A percentile compares a stretch with the other conserved stretches of the same genome.
Evolutionary conservation across 352 stramenopile species (phyloP).

Genomic region (Pythium coloratum): DNA sequence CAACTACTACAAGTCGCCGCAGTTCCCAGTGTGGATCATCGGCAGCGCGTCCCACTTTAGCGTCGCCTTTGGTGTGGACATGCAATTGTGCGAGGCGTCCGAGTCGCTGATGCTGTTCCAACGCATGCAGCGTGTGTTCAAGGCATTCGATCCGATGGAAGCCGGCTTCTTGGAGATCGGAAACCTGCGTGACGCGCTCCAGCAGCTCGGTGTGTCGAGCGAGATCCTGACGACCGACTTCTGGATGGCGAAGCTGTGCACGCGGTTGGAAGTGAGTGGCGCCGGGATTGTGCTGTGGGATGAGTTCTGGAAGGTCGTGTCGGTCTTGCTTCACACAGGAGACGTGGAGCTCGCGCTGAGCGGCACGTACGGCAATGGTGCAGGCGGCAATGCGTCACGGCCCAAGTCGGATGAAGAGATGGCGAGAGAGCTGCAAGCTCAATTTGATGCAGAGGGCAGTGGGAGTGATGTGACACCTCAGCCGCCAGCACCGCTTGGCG

Average conservation of each 20-base stretch:
- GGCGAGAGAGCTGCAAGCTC: constrained; percentile 66
- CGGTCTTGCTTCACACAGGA: constrained; percentile 68
- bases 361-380: constrained; percentile 35
- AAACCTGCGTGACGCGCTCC: constrained; percentile 59
- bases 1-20: constrained; percentile 88
- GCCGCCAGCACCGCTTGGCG: not conserved
- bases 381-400: constrained; percentile 7
- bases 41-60: constrained; percentile 90
- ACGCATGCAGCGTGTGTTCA: constrained; percentile 88
- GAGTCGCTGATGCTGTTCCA: constrained; percentile 79
- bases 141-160: constrained; percentile 84
- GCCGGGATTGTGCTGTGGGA: constrained; percentile 92
- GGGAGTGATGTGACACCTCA: not conserved
- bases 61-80: constrained; percentile 80
- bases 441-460: constrained; percentile 61
- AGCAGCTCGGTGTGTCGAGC: constrained; percentile 57
- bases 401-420: constrained; percentile 71
- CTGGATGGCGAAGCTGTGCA: constrained; percentile 60
- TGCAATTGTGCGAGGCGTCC: constrained; percentile 57
- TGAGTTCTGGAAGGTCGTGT: constrained; percentile 90
- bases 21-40: constrained; percentile 90
- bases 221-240: constrained; percentile 61
- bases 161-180: constrained; percentile 83
- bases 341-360: constrained; percentile 68
- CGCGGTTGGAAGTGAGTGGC: constrained; percentile 62